A percentile compares a stretch with the other conserved stretches of the same genome.
These are phyloP conservation scores for Hypoxylon rubiginosum DNA, from an alignment of 2,329 filamentous ascomycete species.

Conservation along the genomic window DNA sequence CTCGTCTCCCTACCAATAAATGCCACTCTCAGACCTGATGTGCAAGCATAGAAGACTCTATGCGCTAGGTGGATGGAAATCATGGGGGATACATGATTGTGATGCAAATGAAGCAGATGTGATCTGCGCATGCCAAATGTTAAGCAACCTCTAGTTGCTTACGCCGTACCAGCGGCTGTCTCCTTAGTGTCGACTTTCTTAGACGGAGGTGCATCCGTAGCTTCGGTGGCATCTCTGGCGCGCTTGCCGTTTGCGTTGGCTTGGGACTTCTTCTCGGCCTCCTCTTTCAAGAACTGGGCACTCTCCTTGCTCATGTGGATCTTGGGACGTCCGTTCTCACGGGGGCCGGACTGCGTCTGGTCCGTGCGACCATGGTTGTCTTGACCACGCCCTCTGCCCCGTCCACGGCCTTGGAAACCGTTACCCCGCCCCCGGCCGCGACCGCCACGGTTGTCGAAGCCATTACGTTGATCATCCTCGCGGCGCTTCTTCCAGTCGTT, in stretches of 20 bases:
- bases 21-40: slow-evolving; percentile 10
- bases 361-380: slow-evolving; percentile 54
- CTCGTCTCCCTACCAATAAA: slow-evolving; percentile 17
- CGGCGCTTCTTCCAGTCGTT: slow-evolving; percentile 76
- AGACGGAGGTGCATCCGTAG: slow-evolving; percentile 61
- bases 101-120: slow-evolving; percentile 4
- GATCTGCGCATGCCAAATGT: neutral
- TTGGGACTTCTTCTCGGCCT: slow-evolving; percentile 25
- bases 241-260: slow-evolving; percentile 65
- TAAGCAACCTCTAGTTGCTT: slow-evolving; percentile 16
- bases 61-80: slow-evolving; percentile 1
- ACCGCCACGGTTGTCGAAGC: slow-evolving; percentile 65
- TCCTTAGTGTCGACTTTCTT: slow-evolving; percentile 74
- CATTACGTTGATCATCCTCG: slow-evolving; percentile 71
- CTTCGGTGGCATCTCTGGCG: slow-evolving; percentile 65
- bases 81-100: slow-evolving; percentile 5
- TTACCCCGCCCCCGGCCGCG: slow-evolving; percentile 54
- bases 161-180: slow-evolving; percentile 45
- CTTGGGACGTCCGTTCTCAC: slow-evolving; percentile 56
- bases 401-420: slow-evolving; percentile 55
- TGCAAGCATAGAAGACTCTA: too few relatives aligned
- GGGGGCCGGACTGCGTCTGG: slow-evolving; percentile 49
- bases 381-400: slow-evolving; percentile 57
- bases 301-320: slow-evolving; percentile 62
- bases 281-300: slow-evolving; percentile 52